A percentile compares a stretch with the other conserved stretches of the same genome.
phyloP scores from a whole-genome alignment of 805 yeast genomes.

The Metschnikowia shivogae region DNA sequence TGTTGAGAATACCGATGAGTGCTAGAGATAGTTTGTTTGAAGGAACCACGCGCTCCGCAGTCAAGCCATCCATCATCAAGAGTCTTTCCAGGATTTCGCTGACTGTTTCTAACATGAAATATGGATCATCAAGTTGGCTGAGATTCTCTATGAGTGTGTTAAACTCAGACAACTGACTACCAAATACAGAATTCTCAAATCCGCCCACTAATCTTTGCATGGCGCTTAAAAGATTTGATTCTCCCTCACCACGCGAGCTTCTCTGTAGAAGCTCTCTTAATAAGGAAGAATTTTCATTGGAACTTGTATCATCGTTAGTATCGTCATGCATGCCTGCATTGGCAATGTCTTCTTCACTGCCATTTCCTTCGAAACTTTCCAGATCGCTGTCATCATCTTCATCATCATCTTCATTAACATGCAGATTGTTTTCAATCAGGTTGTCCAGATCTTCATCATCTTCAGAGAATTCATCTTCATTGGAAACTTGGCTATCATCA shows the following conservation, averaged over 20 bases:
- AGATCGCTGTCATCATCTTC: constrained; percentile 2
- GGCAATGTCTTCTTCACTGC: constrained; percentile 8
- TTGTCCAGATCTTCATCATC: not conserved
- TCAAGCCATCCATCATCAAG: constrained; percentile 62
- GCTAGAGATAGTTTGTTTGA: constrained; percentile 50
- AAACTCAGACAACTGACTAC: constrained; percentile 23
- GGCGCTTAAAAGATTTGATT: constrained; percentile 26
- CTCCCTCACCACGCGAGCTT: not conserved
- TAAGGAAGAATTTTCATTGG: not conserved
- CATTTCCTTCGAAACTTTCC: constrained; percentile 4
- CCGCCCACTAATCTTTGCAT: constrained; percentile 34
- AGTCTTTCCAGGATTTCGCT: constrained; percentile 61
- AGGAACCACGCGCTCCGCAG: constrained; percentile 64
- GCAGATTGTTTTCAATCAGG: not conserved
- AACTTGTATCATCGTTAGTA: not conserved
- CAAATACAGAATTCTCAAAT: constrained; percentile 18
- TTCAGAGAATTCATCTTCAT: not conserved
- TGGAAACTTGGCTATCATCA: not conserved
- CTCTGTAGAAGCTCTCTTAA: constrained; percentile 12
- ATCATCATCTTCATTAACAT: not conserved
- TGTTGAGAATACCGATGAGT: constrained; percentile 54
- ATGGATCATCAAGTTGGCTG: constrained; percentile 51
- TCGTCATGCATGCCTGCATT: constrained; percentile 14
- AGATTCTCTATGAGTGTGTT: constrained; percentile 35
- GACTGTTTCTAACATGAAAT: constrained; percentile 56